Evolutionary conservation across 2,329 filamentous ascomycete species (phyloP).

Genomic region (Neofusicoccum cordaticola): DNA sequence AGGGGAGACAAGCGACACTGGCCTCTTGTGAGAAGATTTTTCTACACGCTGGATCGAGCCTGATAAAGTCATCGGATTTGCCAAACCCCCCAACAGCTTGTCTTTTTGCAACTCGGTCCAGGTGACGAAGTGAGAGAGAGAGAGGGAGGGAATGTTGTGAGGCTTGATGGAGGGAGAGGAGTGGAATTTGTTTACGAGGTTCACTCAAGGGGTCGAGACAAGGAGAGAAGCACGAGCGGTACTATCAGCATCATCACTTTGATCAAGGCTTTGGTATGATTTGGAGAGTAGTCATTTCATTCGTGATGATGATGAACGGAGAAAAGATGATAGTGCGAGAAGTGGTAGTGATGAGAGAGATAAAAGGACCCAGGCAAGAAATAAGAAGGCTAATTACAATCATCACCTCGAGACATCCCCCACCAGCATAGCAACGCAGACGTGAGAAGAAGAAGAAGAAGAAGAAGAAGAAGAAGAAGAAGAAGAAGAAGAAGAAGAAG

Average conservation of each 20-base stretch:
- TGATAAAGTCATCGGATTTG: too few relatives aligned
- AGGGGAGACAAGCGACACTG: too few relatives aligned
- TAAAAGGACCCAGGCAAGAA: not conserved
- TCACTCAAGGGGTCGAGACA: too few relatives aligned
- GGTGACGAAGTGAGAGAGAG: too few relatives aligned
- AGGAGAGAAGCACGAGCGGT: too few relatives aligned
- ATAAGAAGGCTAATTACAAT: not conserved
- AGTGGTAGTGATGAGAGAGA: not conserved
- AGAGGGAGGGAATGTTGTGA: too few relatives aligned
- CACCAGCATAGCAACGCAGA: not conserved
- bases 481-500: not conserved
- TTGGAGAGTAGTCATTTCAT: not conserved
- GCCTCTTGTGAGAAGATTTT: too few relatives aligned
- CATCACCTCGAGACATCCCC: not conserved
- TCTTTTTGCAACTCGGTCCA: too few relatives aligned
- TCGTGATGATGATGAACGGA: not conserved
- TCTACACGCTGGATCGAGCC: too few relatives aligned
- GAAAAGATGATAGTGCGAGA: not conserved
- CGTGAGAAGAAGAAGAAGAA: not conserved
- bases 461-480: not conserved
- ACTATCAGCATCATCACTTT: not conserved
- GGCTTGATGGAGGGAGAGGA: too few relatives aligned
- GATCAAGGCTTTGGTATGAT: not conserved
- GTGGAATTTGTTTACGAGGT: too few relatives aligned
- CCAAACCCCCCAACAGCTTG: too few relatives aligned